These are phyloP conservation scores for Paecilomyces dactylethromorphus DNA, from an alignment of 2,329 filamentous ascomycete genomes.

Conservation along the genomic window DNA sequence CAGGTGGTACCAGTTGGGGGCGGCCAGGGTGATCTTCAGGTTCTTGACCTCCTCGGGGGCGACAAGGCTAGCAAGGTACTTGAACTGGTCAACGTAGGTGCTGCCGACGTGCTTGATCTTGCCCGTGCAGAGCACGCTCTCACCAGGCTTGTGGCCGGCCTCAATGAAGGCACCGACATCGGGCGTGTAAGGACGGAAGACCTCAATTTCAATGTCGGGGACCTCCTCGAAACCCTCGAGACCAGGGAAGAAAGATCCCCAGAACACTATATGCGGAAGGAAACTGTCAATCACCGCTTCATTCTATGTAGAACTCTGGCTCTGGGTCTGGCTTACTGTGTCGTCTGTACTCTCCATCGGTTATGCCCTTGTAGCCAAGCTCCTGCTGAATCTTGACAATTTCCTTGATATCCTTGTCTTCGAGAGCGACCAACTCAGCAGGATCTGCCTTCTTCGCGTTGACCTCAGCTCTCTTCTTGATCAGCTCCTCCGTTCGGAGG, in stretches of 20 bases:
- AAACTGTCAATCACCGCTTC: not conserved
- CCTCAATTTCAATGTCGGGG: slow-evolving; percentile 39
- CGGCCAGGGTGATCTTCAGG: slow-evolving; percentile 62
- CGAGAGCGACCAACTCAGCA: slow-evolving; percentile 54
- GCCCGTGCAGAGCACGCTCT: slow-evolving; percentile 50
- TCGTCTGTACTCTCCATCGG: slow-evolving; percentile 61
- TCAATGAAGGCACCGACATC: slow-evolving; percentile 59
- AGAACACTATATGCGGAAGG: slow-evolving; percentile 40
- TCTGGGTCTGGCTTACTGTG: slow-evolving; percentile 26
- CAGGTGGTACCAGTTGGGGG: slow-evolving; percentile 65
- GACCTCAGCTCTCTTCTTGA: slow-evolving; percentile 51
- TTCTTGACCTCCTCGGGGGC: slow-evolving; percentile 57
- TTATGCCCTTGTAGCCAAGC: slow-evolving; percentile 57
- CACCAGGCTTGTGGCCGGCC: slow-evolving; percentile 49
- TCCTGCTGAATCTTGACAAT: slow-evolving; percentile 60
- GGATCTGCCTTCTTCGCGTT: slow-evolving; percentile 49
- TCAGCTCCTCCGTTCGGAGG: slow-evolving; percentile 57
- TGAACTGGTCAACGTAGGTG: slow-evolving; percentile 52
- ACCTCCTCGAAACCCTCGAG: slow-evolving; percentile 51
- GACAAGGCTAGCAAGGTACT: slow-evolving; percentile 53
- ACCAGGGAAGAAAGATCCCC: slow-evolving; percentile 51
- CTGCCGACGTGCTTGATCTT: slow-evolving; percentile 54
- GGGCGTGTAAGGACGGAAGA: slow-evolving; percentile 54
- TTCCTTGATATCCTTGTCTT: slow-evolving; percentile 59
- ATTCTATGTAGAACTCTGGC: not conserved